Evolutionary conservation across 2,329 filamentous ascomycete species (phyloP).

Genomic region (Raffaelea albimanens): DNA sequence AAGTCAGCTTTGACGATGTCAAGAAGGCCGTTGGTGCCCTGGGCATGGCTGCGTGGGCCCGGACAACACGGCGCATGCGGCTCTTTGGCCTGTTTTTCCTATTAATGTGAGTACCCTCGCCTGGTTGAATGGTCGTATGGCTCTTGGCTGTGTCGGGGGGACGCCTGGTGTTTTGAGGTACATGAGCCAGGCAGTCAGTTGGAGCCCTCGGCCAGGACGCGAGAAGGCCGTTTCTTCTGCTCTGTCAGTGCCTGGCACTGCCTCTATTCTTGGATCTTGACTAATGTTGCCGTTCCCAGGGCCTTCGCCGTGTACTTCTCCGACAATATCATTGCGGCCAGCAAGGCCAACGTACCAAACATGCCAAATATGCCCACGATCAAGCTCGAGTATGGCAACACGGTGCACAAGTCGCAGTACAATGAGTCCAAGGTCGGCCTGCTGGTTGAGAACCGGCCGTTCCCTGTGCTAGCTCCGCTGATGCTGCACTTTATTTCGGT

Average conservation of each 20-base stretch:
- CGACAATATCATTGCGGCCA: constrained; percentile 4
- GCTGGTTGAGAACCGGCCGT: constrained; percentile 42
- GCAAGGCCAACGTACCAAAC: constrained; percentile 14
- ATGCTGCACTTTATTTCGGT: constrained; percentile 48
- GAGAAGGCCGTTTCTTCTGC: no score
- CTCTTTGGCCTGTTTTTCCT: constrained; percentile 19
- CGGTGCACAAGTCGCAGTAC: constrained; percentile 23
- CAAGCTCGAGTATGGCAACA: constrained; percentile 21
- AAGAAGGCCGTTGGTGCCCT: constrained; percentile 9
- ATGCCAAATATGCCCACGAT: no score
- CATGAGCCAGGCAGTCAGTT: no score
- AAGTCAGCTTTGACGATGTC: constrained; percentile 6
- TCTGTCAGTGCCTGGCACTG: no score
- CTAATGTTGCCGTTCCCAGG: background rate
- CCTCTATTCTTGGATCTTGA: background rate
- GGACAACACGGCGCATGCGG: constrained; percentile 25
- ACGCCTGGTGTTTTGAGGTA: no score
- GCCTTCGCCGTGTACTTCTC: constrained; percentile 6
- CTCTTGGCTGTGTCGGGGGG: no score
- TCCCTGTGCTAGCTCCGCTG: constrained; percentile 40
- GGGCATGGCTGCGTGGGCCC: constrained; percentile 20
- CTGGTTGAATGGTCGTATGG: background rate
- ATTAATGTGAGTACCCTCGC: constrained; percentile 20
- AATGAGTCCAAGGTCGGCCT: constrained; percentile 45
- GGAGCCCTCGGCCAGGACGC: no score